Evolutionary conservation across 2,329 filamentous ascomycete genomes (phyloP).

Genomic region (Diaporthe sp.): DNA sequence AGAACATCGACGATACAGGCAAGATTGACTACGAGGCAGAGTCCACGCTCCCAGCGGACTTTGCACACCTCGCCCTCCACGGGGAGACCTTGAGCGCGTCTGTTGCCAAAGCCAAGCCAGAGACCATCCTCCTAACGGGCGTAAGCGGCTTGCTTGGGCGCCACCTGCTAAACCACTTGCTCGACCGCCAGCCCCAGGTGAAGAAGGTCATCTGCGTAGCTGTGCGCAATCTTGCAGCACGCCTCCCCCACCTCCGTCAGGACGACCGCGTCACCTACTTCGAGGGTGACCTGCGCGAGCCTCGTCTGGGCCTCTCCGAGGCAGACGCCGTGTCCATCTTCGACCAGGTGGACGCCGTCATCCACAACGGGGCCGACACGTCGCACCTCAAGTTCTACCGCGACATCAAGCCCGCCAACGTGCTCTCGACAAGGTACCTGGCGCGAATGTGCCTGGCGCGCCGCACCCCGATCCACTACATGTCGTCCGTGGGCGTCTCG

Average conservation of each 20-base stretch:
- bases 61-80: too few species aligned
- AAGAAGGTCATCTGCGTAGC: background rate
- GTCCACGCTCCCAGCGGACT: too few species aligned
- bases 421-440: constrained; percentile 50
- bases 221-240: background rate
- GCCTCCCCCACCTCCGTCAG: background rate
- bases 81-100: too few species aligned
- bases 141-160: background rate
- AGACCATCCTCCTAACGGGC: background rate
- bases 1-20: background rate
- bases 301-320: constrained; percentile 45
- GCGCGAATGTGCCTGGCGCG: constrained; percentile 44
- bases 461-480: constrained; percentile 53
- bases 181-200: background rate
- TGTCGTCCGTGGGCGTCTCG: constrained; percentile 50
- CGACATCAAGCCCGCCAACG: constrained; percentile 48
- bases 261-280: background rate
- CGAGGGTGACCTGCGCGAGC: constrained; percentile 48
- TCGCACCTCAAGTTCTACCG: constrained; percentile 52
- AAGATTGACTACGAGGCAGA: background rate
- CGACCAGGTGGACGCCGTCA: constrained; percentile 50
- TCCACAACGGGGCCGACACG: constrained; percentile 61
- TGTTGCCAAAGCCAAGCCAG: too few species aligned
- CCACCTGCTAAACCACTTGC: too few species aligned
- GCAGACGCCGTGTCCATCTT: constrained; percentile 19